Percentiles rank a stretch among this genome's conserved stretches.
These are phyloP conservation scores for Linanthus parryae DNA, from an alignment of 148 eudicot species.

Conservation along the genomic window DNA sequence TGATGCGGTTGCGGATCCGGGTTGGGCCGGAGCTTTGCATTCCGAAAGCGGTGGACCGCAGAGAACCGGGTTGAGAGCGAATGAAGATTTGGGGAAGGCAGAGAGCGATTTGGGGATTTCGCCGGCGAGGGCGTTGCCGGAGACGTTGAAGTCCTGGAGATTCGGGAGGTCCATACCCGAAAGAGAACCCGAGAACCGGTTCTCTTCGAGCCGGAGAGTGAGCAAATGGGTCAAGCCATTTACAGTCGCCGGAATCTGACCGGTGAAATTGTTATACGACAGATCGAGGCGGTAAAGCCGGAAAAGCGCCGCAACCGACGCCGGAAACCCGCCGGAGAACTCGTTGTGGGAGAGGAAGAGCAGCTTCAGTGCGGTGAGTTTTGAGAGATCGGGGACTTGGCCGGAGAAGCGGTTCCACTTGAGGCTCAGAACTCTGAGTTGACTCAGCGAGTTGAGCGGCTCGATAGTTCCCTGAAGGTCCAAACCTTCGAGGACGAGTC, in stretches of 20 bases:
- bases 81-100: slow-evolving; percentile 38
- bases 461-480: slow-evolving; percentile 30
- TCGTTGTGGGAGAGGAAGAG: slow-evolving; percentile 49
- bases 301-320: slow-evolving; percentile 19
- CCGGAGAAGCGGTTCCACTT: slow-evolving; percentile 46
- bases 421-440: slow-evolving; percentile 68
- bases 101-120: slow-evolving; percentile 41
- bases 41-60: slow-evolving; percentile 52
- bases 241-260: slow-evolving; percentile 28
- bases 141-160: slow-evolving; percentile 61
- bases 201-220: slow-evolving; percentile 48
- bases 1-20: slow-evolving; percentile 23
- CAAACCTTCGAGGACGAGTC: slow-evolving; percentile 59
- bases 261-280: slow-evolving; percentile 50
- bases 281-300: slow-evolving; percentile 66
- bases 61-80: slow-evolving; percentile 30
- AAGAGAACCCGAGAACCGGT: slow-evolving; percentile 44
- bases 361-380: slow-evolving; percentile 42
- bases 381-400: slow-evolving; percentile 46
- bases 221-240: slow-evolving; percentile 36
- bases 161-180: slow-evolving; percentile 15
- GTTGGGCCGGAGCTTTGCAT: slow-evolving; percentile 39
- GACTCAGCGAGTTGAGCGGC: slow-evolving; percentile 31
- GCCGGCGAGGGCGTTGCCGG: slow-evolving; percentile 39
- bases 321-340: slow-evolving; percentile 55